These are phyloP conservation scores for Parafenestella ontariensis DNA, from an alignment of 2,329 filamentous ascomycete genomes.

Conservation along the genomic window DNA sequence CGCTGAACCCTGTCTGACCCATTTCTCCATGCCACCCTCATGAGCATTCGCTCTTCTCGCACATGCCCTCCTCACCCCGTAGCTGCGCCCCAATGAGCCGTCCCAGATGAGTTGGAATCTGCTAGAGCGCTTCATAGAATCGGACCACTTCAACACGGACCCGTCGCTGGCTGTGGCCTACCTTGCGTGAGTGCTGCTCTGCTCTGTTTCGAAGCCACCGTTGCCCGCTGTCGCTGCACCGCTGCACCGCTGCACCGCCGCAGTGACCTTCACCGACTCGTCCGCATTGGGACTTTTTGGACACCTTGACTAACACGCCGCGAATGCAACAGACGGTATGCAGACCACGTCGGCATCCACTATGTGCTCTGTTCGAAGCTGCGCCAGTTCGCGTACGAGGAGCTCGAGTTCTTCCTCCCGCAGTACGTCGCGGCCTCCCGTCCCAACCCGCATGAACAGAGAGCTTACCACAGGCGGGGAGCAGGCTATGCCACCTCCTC, in stretches of 20 bases:
- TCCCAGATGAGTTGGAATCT: conserved; percentile 74
- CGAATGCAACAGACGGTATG: conserved; percentile 70
- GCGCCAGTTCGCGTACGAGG: conserved; percentile 86
- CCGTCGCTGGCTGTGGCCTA: conserved; percentile 88
- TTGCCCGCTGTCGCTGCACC: conserved; percentile 24
- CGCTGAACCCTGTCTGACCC: conserved; percentile 23
- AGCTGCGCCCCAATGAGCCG: conserved; percentile 47
- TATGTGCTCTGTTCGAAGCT: conserved; percentile 89
- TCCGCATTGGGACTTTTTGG: conserved; percentile 7
- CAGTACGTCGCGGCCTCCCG: conserved; percentile 49
- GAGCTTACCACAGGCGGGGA: conserved; percentile 51
- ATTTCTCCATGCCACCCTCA: conserved; percentile 28
- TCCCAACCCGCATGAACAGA: conserved; percentile 21
- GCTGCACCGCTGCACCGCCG: conserved; percentile 7
- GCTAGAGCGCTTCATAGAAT: conserved; percentile 89
- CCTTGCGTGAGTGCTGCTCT: conserved; percentile 70
- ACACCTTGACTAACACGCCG: conserved; percentile 18
- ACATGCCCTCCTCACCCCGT: conserved; percentile 17
- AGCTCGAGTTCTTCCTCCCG: conserved; percentile 91
- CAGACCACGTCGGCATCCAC: conserved; percentile 88
- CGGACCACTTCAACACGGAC: conserved; percentile 91
- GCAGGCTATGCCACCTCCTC: conserved; percentile 77
- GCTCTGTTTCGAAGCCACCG: conserved; percentile 31
- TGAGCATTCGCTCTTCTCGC: conserved; percentile 16
- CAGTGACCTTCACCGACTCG: conserved; percentile 13